A percentile compares a stretch with the other conserved stretches of the same genome.
Conservation (phyloP, 148 eudicot genomes). For the Rheum nobile region DNA sequence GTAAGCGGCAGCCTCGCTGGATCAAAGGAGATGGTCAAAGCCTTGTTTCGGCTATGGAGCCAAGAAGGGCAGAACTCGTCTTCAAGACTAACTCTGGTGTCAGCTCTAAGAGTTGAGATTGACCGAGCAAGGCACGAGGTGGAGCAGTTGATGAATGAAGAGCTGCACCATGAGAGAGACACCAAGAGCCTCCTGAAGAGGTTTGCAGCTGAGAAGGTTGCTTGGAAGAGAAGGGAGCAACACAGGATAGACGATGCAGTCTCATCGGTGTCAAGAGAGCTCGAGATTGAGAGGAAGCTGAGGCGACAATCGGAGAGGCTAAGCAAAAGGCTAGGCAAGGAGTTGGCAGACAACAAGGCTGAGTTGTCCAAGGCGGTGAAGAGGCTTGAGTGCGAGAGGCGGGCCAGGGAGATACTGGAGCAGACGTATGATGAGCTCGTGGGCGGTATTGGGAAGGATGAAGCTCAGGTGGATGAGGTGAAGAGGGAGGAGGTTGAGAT, state of each 20-base stretch:
- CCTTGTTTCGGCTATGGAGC: slow-evolving; percentile 22
- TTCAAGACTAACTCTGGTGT: slow-evolving; percentile 43
- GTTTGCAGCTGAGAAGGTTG: slow-evolving; percentile 36
- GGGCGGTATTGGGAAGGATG: slow-evolving; percentile 39
- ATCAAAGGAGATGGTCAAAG: slow-evolving; percentile 32
- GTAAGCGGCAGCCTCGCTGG: slow-evolving; percentile 43
- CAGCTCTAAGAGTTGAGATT: slow-evolving; percentile 35
- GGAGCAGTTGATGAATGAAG: slow-evolving; percentile 46
- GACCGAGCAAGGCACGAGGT: slow-evolving; percentile 30
- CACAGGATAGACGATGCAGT: slow-evolving; percentile 41
- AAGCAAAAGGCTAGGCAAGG: slow-evolving; percentile 38
- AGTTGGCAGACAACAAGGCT: slow-evolving; percentile 35
- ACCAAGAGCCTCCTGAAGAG: slow-evolving; percentile 30
- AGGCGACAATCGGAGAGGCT: slow-evolving; percentile 41
- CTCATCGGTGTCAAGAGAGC: slow-evolving; percentile 33
- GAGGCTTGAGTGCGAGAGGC: slow-evolving; percentile 38
- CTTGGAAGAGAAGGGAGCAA: slow-evolving; percentile 51
- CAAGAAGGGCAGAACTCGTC: slow-evolving; percentile 46
- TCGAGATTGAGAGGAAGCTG: slow-evolving; percentile 36
- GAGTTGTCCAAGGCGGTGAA: slow-evolving; percentile 30
- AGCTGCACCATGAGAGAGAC: slow-evolving; percentile 22
- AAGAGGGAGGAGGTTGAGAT: slow-evolving; percentile 48
- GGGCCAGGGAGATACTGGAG: slow-evolving; percentile 38
- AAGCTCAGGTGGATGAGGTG: slow-evolving; percentile 38
- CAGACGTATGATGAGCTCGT: slow-evolving; percentile 53